phyloP scores from a whole-genome alignment of 306 rosid species.

The Echinosophora koreensis region DNA sequence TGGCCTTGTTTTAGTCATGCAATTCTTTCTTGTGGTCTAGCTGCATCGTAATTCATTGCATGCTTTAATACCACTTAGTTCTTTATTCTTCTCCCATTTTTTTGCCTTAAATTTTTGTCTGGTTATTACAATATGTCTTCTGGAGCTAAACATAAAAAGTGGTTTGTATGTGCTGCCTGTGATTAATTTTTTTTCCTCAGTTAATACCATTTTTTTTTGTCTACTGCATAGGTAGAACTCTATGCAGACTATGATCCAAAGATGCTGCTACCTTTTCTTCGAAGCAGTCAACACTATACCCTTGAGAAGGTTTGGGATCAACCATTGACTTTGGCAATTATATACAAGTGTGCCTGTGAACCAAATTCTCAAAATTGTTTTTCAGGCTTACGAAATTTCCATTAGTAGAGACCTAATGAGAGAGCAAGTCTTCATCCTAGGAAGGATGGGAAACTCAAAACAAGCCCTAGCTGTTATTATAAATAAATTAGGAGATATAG shows the following conservation, averaged over 20 bases:
- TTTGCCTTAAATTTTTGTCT: constrained; percentile 2
- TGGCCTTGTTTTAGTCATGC: background rate
- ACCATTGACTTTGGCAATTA: constrained; percentile 27
- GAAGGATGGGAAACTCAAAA: constrained; percentile 90
- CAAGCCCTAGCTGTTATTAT: constrained; percentile 82
- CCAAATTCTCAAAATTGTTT: constrained; percentile 40
- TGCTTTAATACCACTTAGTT: background rate
- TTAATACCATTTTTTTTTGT: constrained; percentile 38
- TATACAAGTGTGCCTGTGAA: constrained; percentile 23
- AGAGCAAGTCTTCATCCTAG: constrained; percentile 88
- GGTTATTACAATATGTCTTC: background rate
- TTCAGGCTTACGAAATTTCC: constrained; percentile 83
- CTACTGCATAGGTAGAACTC: constrained; percentile 73
- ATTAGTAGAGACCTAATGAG: constrained; percentile 63
- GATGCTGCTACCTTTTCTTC: constrained; percentile 88
- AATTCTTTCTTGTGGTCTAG: constrained; percentile 4
- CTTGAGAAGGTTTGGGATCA: constrained; percentile 78
- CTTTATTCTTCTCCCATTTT: constrained; percentile 19
- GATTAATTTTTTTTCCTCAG: constrained; percentile 4
- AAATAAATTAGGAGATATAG: constrained; percentile 78
- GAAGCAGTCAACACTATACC: constrained; percentile 83
- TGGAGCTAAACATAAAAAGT: background rate
- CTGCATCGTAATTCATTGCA: background rate
- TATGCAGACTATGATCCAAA: constrained; percentile 85
- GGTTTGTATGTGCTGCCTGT: constrained; percentile 16